Percentiles rank a stretch among this genome's conserved stretches.
phyloP scores from a whole-genome alignment of 1,139 yeast species.

The Suhomyces bokatorum region DNA sequence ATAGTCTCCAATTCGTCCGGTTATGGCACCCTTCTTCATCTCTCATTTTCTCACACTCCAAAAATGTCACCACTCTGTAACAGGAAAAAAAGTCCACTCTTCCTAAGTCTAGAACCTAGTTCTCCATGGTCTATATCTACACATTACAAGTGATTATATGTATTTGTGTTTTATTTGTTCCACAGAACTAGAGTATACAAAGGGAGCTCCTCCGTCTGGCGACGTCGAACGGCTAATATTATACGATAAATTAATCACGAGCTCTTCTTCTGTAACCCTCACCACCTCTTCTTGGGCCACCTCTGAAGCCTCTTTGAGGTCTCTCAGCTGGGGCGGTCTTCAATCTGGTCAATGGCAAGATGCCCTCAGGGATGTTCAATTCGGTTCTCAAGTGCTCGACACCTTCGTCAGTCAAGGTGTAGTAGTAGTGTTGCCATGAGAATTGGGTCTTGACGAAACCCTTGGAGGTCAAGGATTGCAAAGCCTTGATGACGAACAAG shows the following conservation, averaged over 20 bases:
- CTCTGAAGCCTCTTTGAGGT: slow-evolving; percentile 54
- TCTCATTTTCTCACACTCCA: too few relatives aligned
- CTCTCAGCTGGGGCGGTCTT: slow-evolving; percentile 90
- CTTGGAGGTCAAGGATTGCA: slow-evolving; percentile 97
- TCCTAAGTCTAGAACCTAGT: too few relatives aligned
- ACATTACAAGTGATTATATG: slow-evolving; percentile 10
- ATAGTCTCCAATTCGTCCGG: too few relatives aligned
- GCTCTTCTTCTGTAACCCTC: slow-evolving; percentile 49
- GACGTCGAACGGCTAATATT: slow-evolving; percentile 8
- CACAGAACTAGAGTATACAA: slow-evolving; percentile 11
- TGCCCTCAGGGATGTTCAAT: slow-evolving; percentile 98
- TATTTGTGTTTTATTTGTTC: slow-evolving; percentile 11
- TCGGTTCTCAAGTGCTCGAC: slow-evolving; percentile 97
- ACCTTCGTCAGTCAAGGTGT: slow-evolving; percentile 99
- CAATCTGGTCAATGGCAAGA: slow-evolving; percentile 98
- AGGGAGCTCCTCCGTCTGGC: slow-evolving; percentile 7
- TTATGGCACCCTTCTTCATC: background rate
- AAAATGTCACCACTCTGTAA: background rate
- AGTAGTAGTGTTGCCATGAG: slow-evolving; percentile 99
- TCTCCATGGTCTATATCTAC: too few relatives aligned
- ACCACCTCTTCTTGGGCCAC: slow-evolving; percentile 43
- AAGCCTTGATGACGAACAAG: slow-evolving; percentile 98
- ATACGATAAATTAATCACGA: slow-evolving; percentile 38
- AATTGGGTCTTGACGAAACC: slow-evolving; percentile 99
- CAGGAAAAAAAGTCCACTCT: background rate